phyloP scores from a whole-genome alignment of 2,329 filamentous ascomycete genomes.

The Fusarium sp. region DNA sequence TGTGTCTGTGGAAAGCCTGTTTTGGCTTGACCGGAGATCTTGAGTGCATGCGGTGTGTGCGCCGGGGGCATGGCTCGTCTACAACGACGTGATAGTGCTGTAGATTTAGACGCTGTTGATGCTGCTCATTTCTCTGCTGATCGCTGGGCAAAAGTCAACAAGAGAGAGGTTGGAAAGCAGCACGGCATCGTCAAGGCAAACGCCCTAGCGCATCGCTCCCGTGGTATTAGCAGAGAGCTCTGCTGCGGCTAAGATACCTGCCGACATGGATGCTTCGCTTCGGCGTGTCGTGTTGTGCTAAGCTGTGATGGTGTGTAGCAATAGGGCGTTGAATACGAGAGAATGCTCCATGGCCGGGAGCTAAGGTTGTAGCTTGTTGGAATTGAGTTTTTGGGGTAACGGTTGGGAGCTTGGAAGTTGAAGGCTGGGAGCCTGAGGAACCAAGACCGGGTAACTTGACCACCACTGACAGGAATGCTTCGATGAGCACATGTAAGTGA shows the following conservation, averaged over 20 bases:
- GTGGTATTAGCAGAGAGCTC: constrained; percentile 29
- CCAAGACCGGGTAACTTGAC: not conserved
- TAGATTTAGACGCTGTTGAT: constrained; percentile 4
- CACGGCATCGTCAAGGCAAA: constrained; percentile 2
- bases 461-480: not conserved
- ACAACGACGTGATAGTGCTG: not conserved
- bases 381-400: constrained; percentile 27
- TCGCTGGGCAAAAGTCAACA: constrained; percentile 8
- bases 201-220: constrained; percentile 30
- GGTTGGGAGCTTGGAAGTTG: constrained; percentile 20
- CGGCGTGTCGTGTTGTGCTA: not conserved
- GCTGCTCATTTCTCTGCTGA: constrained; percentile 17
- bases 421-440: constrained; percentile 23
- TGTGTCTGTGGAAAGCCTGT: constrained; percentile 38
- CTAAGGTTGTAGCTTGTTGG: not conserved
- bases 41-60: not conserved
- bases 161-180: constrained; percentile 14
- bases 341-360: constrained; percentile 21
- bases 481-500: not conserved
- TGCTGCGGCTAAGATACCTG: constrained; percentile 20
- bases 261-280: constrained; percentile 26
- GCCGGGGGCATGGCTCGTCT: not conserved
- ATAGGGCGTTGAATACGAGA: constrained; percentile 42
- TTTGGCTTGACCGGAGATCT: constrained; percentile 13
- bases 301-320: constrained; percentile 25